Evolutionary conservation across 345 rosid genomes (phyloP).

Genomic region (Eucalyptus grandis): DNA sequence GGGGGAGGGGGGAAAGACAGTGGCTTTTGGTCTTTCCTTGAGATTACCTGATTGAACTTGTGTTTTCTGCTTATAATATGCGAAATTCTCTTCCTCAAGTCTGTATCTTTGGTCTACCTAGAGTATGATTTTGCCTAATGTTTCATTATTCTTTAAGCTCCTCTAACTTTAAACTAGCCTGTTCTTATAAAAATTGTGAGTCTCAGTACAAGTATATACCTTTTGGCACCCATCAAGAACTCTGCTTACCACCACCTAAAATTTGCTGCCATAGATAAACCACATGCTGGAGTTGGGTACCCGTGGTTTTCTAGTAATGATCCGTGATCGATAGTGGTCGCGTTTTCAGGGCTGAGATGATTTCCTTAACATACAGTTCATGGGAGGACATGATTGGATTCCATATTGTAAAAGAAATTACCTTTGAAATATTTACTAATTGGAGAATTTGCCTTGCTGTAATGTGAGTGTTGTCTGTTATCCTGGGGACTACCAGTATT

Average conservation of each 20-base stretch:
- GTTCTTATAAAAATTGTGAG: background rate
- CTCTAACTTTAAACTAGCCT: background rate
- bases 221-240: background rate
- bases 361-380: background rate
- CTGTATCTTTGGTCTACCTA: background rate
- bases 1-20: background rate
- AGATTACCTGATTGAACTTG: background rate
- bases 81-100: background rate
- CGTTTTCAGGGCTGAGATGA: background rate
- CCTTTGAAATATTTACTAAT: background rate
- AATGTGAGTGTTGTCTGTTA: background rate
- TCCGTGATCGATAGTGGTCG: background rate
- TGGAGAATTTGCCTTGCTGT: background rate
- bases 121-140: background rate
- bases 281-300: background rate
- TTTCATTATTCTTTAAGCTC: background rate
- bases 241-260: background rate
- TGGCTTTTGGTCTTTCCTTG: background rate
- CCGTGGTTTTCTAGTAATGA: background rate
- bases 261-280: background rate
- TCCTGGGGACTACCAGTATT: background rate
- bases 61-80: background rate
- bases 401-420: background rate
- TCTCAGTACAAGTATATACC: background rate
- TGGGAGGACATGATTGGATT: background rate